Conservation (phyloP, 768 basidiomycete genomes). For the Pulveroboletus sp. region DNA sequence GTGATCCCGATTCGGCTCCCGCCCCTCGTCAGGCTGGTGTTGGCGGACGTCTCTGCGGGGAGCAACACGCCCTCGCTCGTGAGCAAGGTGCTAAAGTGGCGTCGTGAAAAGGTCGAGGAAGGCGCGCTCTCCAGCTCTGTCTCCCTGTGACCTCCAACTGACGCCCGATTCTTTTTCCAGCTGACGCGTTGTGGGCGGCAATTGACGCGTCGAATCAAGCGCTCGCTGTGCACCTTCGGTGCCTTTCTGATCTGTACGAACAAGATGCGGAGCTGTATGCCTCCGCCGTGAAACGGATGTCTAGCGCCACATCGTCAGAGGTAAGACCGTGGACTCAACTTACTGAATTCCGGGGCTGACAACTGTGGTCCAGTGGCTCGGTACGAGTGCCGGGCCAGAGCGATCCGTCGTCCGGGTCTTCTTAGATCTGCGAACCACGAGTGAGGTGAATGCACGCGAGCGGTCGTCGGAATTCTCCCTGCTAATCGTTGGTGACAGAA, state of each 20-base stretch:
- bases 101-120: constrained; percentile 55
- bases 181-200: constrained; percentile 59
- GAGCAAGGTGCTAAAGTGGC: constrained; percentile 88
- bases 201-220: constrained; percentile 61
- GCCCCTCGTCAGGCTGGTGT: constrained; percentile 73
- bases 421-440: constrained; percentile 50
- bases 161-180: constrained; percentile 34
- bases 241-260: constrained; percentile 48
- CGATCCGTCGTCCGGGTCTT: constrained; percentile 50
- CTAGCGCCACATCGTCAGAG: constrained; percentile 47
- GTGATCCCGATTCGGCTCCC: constrained; percentile 77
- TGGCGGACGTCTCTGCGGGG: constrained; percentile 95
- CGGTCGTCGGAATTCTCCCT: not conserved
- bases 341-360: not conserved
- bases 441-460: constrained; percentile 44
- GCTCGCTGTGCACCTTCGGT: constrained; percentile 48
- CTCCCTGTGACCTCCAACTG: not conserved
- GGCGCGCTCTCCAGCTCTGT: constrained; percentile 35
- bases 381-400: not conserved
- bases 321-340: constrained; percentile 40
- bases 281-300: constrained; percentile 57
- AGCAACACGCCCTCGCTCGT: constrained; percentile 95
- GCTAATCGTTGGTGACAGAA: constrained; percentile 39
- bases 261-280: constrained; percentile 48
- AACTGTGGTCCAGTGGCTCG: constrained; percentile 44